Base-by-base conservation (phyloP, 371 early-diverging fungal genomes). In the Zychaea mexicana region DNA sequence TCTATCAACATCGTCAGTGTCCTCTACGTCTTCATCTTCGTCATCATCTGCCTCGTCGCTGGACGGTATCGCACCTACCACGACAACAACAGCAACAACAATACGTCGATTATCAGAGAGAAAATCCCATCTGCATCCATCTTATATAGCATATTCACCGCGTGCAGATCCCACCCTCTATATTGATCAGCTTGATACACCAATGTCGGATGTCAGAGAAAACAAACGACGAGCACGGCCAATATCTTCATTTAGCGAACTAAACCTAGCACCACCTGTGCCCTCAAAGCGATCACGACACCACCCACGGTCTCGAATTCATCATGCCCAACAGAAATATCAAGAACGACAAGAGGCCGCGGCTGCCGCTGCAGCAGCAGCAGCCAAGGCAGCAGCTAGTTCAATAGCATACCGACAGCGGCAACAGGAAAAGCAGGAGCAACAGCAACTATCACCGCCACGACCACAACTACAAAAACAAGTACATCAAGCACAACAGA, bases 221-320 rank as follows among this genome's bases (percentile, higher is more conserved):
- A 58, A 58, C 5, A 45, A 39, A 27, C 39, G 59, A 45, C 8
- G 42, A 22, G 22, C 53, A 17, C 52, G 52, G 8, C 31, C 24
- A 15, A 46, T 30, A 42, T 52, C 52, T 5, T 62, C 63, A 3
- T 67, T 67, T 42, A 47, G 28, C 52, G 68, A 67, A 42, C 19
- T 54, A 32, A 49, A 55, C 19, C 54, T 67, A 8, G 45, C 63
- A 19, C 46, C 68, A 21, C 68, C 68, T 19, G 46, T 67, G 9
- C 63, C 68, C 8, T 67, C 68, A 8, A 67, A 67, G 62, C 62
- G 68, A 4, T 42, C 27, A 38, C 57, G 65, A 21, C 52, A 65
- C 22, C 65, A 38, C 24, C 59, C 42, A 38, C 59, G 42, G 15
- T 58, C 59, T 45, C 59, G 27, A 21, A 19, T 58, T 21, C 42